phyloP scores from a whole-genome alignment of 164 flowering plant species.

The Vitis riparia region DNA sequence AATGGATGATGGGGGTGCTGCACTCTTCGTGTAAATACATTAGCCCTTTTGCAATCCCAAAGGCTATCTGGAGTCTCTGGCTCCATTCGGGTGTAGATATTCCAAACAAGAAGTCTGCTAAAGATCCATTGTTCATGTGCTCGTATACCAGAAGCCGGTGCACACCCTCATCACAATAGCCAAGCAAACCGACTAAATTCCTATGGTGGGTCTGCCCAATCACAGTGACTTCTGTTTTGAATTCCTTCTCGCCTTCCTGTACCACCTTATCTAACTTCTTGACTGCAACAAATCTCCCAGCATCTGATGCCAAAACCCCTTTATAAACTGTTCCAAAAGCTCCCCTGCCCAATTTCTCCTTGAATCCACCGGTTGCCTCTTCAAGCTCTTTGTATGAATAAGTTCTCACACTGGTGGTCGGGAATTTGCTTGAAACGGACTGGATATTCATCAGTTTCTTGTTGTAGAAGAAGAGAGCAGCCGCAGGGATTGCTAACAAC shows the following conservation, averaged over 20 bases:
- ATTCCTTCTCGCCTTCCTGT: slow-evolving; percentile 19
- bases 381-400: too few species aligned
- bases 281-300: slow-evolving; percentile 7
- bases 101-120: slow-evolving; percentile 13
- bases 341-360: too few species aligned
- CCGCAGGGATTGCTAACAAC: too few species aligned
- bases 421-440: too few species aligned
- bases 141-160: slow-evolving; percentile 21
- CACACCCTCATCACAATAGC: slow-evolving; percentile 9
- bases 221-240: slow-evolving; percentile 14
- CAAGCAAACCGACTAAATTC: slow-evolving; percentile 15
- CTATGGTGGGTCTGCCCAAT: slow-evolving; percentile 19
- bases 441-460: too few species aligned
- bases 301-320: background rate
- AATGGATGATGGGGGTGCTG: too few species aligned
- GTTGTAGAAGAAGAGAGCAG: too few species aligned
- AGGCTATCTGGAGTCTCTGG: slow-evolving; percentile 9
- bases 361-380: too few species aligned
- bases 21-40: slow-evolving; percentile 16
- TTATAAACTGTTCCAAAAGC: too few species aligned
- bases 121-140: slow-evolving; percentile 18
- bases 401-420: too few species aligned
- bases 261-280: slow-evolving; percentile 11
- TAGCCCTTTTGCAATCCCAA: slow-evolving; percentile 19
- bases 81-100: slow-evolving; percentile 13